Conservation (phyloP, 2,329 filamentous ascomycete genomes). For the Aspergillus transmontanensis region DNA sequence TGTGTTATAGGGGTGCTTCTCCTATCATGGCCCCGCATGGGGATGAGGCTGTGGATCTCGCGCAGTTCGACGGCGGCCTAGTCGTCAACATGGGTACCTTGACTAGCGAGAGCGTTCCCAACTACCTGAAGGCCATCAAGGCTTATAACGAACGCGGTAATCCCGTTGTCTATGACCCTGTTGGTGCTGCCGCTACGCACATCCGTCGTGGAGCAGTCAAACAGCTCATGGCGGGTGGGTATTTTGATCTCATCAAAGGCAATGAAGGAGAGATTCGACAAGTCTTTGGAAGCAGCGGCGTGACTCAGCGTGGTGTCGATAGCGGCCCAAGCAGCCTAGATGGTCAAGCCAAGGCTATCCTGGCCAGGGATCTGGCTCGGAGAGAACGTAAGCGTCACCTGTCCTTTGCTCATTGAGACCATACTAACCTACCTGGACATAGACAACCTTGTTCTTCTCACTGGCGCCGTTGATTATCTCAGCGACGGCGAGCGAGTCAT, state of each 20-base stretch:
- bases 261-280: slow-evolving; percentile 87
- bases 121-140: slow-evolving; percentile 71
- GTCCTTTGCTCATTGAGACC: neutral
- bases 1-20: slow-evolving; percentile 64
- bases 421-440: neutral
- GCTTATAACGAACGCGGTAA: slow-evolving; percentile 79
- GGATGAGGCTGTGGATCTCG: slow-evolving; percentile 79
- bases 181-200: slow-evolving; percentile 81
- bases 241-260: slow-evolving; percentile 88
- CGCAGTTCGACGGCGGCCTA: slow-evolving; percentile 72
- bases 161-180: slow-evolving; percentile 84
- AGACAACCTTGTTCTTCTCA: slow-evolving; percentile 75
- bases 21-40: slow-evolving; percentile 94
- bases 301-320: slow-evolving; percentile 82
- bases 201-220: slow-evolving; percentile 72
- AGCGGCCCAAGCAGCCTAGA: slow-evolving; percentile 62
- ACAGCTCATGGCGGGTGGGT: slow-evolving; percentile 70
- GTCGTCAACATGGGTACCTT: slow-evolving; percentile 96
- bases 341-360: slow-evolving; percentile 57
- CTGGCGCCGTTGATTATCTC: slow-evolving; percentile 74
- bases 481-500: slow-evolving; percentile 72
- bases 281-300: slow-evolving; percentile 60
- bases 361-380: slow-evolving; percentile 68
- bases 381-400: slow-evolving; percentile 55
- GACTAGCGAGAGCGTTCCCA: slow-evolving; percentile 70